phyloP scores from a whole-genome alignment of 164 flowering plant species.

The Umbellularia californica region DNA sequence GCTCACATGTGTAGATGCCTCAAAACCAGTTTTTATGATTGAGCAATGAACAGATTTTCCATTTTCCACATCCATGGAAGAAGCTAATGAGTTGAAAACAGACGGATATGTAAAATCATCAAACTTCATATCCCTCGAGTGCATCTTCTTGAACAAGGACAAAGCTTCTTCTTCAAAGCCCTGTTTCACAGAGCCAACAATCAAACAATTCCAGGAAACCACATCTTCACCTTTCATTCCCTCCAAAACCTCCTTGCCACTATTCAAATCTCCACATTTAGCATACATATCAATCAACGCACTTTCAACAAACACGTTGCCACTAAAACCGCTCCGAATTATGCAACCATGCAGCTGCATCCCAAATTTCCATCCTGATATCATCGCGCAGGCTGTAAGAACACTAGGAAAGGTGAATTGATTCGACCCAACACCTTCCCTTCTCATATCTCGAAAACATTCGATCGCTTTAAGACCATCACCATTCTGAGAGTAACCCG shows the following conservation, averaged over 20 bases:
- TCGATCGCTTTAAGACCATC: slow-evolving; percentile 31
- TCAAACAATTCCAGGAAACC: slow-evolving; percentile 83
- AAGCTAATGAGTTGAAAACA: slow-evolving; percentile 56
- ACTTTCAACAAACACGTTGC: slow-evolving; percentile 63
- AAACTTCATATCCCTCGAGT: slow-evolving; percentile 38
- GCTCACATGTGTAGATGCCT: slow-evolving; percentile 40
- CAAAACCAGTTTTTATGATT: slow-evolving; percentile 66
- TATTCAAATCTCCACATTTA: slow-evolving; percentile 56
- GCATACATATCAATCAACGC: slow-evolving; percentile 81
- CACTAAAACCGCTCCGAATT: slow-evolving; percentile 47
- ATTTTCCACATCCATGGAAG: slow-evolving; percentile 24
- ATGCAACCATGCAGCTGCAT: slow-evolving; percentile 72
- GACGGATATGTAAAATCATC: slow-evolving; percentile 82
- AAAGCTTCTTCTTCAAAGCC: slow-evolving; percentile 58
- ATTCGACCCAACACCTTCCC: slow-evolving; percentile 47
- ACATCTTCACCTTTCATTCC: slow-evolving; percentile 52
- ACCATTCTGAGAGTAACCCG: slow-evolving; percentile 72
- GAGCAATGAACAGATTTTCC: slow-evolving; percentile 57
- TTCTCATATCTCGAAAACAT: slow-evolving; percentile 54
- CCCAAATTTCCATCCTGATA: slow-evolving; percentile 41
- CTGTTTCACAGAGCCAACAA: slow-evolving; percentile 63
- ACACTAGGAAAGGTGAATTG: slow-evolving; percentile 78
- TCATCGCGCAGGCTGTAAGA: slow-evolving; percentile 56
- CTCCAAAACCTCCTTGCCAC: slow-evolving; percentile 47
- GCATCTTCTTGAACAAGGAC: slow-evolving; percentile 58